Conservation (phyloP, 495 filamentous ascomycete species). For the Hypoxylon cercidicola region DNA sequence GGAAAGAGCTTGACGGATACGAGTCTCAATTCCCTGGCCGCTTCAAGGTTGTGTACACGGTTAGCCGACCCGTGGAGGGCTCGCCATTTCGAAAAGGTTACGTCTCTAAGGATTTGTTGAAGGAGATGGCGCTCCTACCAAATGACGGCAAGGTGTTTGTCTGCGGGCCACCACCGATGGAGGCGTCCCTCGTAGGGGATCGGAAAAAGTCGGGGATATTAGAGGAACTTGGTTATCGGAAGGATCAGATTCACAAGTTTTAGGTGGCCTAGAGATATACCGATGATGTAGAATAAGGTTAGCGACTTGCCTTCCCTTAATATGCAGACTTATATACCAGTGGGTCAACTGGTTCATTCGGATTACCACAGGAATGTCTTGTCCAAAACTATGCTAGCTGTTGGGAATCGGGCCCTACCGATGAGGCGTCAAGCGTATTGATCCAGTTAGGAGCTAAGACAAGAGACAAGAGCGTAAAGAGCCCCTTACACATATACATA, state of each 20-base stretch:
- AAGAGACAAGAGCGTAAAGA: no score
- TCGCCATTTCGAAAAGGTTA: slow-evolving; percentile 63
- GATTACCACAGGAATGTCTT: no score
- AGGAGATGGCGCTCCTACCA: slow-evolving; percentile 55
- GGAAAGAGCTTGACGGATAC: slow-evolving; percentile 63
- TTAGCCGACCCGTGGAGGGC: slow-evolving; percentile 58
- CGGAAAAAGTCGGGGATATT: slow-evolving; percentile 56
- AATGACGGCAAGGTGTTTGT: slow-evolving; percentile 69
- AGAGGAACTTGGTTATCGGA: slow-evolving; percentile 61
- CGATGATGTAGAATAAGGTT: neutral
- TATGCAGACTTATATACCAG: no score
- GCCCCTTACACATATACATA: no score
- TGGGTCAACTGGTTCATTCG: no score
- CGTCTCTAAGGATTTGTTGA: slow-evolving; percentile 66
- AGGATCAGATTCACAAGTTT: slow-evolving; percentile 66
- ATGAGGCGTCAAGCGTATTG: no score
- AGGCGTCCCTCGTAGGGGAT: slow-evolving; percentile 63
- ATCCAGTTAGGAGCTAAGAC: no score
- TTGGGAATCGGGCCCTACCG: no score
- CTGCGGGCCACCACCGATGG: slow-evolving; percentile 73
- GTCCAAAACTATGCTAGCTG: no score
- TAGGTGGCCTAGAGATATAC: slow-evolving; percentile 30
- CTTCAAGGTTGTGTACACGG: slow-evolving; percentile 68
- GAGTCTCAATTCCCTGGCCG: slow-evolving; percentile 64
- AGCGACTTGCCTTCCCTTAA: no score